Conservation (phyloP, 495 filamentous ascomycete genomes). For the Clohesyomyces aquaticus region DNA sequence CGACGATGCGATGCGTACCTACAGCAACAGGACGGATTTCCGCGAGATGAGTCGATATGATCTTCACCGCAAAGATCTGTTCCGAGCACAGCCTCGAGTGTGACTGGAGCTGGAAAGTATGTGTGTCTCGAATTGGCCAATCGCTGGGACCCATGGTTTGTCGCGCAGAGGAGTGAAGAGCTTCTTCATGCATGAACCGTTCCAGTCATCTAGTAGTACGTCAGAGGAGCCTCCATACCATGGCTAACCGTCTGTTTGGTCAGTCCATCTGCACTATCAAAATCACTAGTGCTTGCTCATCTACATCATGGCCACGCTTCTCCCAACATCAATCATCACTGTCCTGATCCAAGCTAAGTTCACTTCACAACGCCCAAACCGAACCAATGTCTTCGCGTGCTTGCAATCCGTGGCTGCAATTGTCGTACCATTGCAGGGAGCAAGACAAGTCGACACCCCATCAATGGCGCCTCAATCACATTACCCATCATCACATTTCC, state of each 20-base stretch:
- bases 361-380: not conserved
- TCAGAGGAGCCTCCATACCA: too few species aligned
- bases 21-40: not conserved
- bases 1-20: constrained; percentile 17
- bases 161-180: too few species aligned
- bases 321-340: not conserved
- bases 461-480: too few species aligned
- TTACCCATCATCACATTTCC: too few species aligned
- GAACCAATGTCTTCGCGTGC: not conserved
- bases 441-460: not conserved
- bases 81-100: not conserved
- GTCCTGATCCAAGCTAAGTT: not conserved
- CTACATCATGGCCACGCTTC: not conserved
- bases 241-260: not conserved
- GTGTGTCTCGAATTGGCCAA: not conserved
- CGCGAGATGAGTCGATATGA: not conserved
- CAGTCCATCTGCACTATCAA: not conserved
- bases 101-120: not conserved
- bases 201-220: too few species aligned
- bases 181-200: too few species aligned
- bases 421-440: not conserved
- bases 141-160: too few species aligned
- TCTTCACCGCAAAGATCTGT: not conserved
- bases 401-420: not conserved
- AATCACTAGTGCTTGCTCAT: not conserved